Evolutionary conservation across 1,284 basidiomycete genomes (phyloP).

Genomic region (Vanrija sp.): DNA sequence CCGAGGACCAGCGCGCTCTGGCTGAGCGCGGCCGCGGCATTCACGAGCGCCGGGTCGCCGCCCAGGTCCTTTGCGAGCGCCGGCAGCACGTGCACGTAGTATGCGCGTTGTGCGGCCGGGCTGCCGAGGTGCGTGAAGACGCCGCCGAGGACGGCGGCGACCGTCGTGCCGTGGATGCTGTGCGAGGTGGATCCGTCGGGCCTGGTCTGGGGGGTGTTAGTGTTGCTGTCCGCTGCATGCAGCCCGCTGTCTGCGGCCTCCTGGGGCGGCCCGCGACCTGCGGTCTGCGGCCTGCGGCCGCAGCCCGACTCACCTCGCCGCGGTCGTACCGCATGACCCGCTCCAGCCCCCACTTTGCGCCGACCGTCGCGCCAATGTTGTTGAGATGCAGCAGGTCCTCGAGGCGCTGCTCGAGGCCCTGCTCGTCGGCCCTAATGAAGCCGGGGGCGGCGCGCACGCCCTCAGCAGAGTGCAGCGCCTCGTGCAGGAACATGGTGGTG

Average conservation of each 20-base stretch:
- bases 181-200: slow-evolving; percentile 14
- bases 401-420: slow-evolving; percentile 34
- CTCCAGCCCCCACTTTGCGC: slow-evolving; percentile 34
- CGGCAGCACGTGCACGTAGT: slow-evolving; percentile 43
- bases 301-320: slow-evolving; percentile 35
- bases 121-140: slow-evolving; percentile 43
- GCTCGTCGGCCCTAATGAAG: slow-evolving; percentile 5
- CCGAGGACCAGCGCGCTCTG: slow-evolving; percentile 16
- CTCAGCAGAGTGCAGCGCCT: slow-evolving; percentile 11
- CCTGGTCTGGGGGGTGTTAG: slow-evolving; percentile 16
- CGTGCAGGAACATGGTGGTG: slow-evolving; percentile 43
- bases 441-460: slow-evolving; percentile 4
- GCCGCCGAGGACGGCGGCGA: slow-evolving; percentile 44
- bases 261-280: background rate
- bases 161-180: slow-evolving; percentile 39
- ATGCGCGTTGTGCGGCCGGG: slow-evolving; percentile 46
- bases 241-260: too few relatives aligned
- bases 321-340: slow-evolving; percentile 44
- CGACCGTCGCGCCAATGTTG: slow-evolving; percentile 41
- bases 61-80: slow-evolving; percentile 32
- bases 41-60: slow-evolving; percentile 34
- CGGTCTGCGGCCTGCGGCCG: background rate
- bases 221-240: background rate
- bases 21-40: slow-evolving; percentile 22
- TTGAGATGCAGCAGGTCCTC: slow-evolving; percentile 32